These are phyloP conservation scores for Pythium myriotylum DNA, from an alignment of 352 stramenopile genomes.

Conservation along the genomic window DNA sequence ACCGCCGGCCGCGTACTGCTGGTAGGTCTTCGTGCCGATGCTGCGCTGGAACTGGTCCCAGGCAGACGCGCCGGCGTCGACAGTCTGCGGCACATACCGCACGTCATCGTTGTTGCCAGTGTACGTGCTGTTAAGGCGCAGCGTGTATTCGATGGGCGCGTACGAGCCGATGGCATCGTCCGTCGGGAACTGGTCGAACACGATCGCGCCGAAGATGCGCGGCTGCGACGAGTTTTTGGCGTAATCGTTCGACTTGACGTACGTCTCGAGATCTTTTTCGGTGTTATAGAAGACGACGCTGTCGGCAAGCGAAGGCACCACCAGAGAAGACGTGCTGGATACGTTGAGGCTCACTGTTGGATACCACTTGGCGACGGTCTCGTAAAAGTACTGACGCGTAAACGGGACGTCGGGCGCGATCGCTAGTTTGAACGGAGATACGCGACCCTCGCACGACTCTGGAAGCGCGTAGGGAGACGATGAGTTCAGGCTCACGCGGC, in stretches of 20 bases:
- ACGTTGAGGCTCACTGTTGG: no score
- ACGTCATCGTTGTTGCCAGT: slow-evolving; percentile 8
- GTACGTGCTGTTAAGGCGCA: slow-evolving; percentile 45
- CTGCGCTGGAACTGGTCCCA: slow-evolving; percentile 30
- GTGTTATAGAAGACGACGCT: no score
- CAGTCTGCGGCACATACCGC: no score
- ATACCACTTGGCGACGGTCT: slow-evolving; percentile 41
- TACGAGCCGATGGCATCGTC: slow-evolving; percentile 34
- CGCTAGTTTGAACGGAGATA: slow-evolving; percentile 60
- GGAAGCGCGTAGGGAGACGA: slow-evolving; percentile 41
- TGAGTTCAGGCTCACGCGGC: slow-evolving; percentile 37
- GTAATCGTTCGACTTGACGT: no score
- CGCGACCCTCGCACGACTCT: slow-evolving; percentile 35
- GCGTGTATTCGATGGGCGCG: slow-evolving; percentile 38
- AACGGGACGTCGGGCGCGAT: slow-evolving; percentile 57
- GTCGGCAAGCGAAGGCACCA: no score
- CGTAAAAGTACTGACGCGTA: slow-evolving; percentile 58
- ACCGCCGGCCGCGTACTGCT: slow-evolving; percentile 32
- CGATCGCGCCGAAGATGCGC: no score
- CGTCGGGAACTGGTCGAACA: no score
- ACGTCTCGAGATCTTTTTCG: no score
- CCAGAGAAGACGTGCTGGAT: no score
- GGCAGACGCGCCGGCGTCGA: no score
- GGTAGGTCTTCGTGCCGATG: slow-evolving; percentile 27
- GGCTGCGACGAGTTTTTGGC: no score